Evolutionary conservation across 805 yeast species (phyloP), one percentile per base, ranked within the genome.

Genomic region (Yarrowia osloensis): DNA sequence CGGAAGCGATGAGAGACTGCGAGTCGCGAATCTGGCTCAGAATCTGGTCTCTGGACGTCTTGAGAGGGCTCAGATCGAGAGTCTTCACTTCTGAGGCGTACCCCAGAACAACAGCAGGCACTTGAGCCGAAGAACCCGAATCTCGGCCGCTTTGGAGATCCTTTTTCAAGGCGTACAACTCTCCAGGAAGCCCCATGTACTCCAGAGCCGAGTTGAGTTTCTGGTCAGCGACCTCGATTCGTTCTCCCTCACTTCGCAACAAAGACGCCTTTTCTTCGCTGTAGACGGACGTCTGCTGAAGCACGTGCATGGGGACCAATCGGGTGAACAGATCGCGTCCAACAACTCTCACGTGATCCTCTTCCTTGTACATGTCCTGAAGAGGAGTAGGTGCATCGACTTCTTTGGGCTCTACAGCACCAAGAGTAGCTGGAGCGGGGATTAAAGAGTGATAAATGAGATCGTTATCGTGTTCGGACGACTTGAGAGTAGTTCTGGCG

Each of bases 201-300:
- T 92, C 98, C 68, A 92, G 81, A 11, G 90, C 90, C 0, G 97
- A 90, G 1, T 82, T 77, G 57, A 89, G 81, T 73, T 93, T 95
- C 75, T 90, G 89, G 72, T 91, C 86, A 0, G 96, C 88, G 11
- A 92, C 83, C 67, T 90, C 93, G 24, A 86, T 83, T 68, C 82
- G 82, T 69, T 93, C 98, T 52, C 87, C 81, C 73, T 91, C 92
- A 49, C 80, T 82, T 72, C 98, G 83, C 54, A 91, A 77, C 40
- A 90, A 77, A 70, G 84, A 86, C 0, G 97, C 94, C 76, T 91
- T 89, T 74, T 90, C 92, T 74, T 94, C 99, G 0, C 97, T 89
- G 75, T 95, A 95, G 70, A 87, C 81, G 69, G 97, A 90, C 65
- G 91, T 85, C 71, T 89, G 86, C 77, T 94, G 97, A 74, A 92